Base-by-base conservation (phyloP, 441 rosid genomes). In the Gossypium schwendimanii region DNA sequence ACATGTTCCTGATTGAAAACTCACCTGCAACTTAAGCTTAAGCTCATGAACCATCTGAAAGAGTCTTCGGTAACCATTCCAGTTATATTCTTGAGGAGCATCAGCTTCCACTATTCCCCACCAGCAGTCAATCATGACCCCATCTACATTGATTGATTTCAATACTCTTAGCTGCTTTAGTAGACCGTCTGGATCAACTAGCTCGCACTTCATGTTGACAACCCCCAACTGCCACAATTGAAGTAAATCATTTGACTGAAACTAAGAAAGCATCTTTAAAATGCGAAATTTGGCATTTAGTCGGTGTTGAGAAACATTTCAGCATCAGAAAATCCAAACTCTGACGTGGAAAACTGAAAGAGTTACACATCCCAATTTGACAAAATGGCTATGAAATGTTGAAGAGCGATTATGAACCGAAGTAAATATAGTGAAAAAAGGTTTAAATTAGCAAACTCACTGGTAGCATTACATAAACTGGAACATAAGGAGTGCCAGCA, bases 101-200 rank as follows among this genome's bases (percentile, higher is more conserved):
- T 89, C 93, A 66, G 91, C 93, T 86, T 93, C 98, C 28, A 91
- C 99, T 80, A 95, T 90, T 75, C 99, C 98, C 99, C 99, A 95
- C 99, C 99, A 95, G 83, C 99, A 95, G 81, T 95, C 92, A 73
- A 90, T 93, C 86, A 84, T 87, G 63, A 93, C 86, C 45, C 98
- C 98, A 80, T 95, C 97, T 52, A 90, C 83, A 71, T 85, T 85
- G 72, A 87, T 80, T 74, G 98, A 87, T 79, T 93, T 93, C 84
- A 96, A 84, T 60, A 81, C 81, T 81, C 91, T 86, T 62, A 96
- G 86, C 82, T 91, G 97, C 87, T 90, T 90, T 74, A 88, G 82
- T 78, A 95, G 70, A 77, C 94, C 85, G 74, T 93, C 98, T 65
- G 97, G 92, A 82, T 95, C 98, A 69, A 81, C 93, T 69, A 95